Percentiles rank a stretch among this genome's conserved stretches.
Conservation (phyloP, 176 grass and related monocot species). For the Thinopyrum elongatum region DNA sequence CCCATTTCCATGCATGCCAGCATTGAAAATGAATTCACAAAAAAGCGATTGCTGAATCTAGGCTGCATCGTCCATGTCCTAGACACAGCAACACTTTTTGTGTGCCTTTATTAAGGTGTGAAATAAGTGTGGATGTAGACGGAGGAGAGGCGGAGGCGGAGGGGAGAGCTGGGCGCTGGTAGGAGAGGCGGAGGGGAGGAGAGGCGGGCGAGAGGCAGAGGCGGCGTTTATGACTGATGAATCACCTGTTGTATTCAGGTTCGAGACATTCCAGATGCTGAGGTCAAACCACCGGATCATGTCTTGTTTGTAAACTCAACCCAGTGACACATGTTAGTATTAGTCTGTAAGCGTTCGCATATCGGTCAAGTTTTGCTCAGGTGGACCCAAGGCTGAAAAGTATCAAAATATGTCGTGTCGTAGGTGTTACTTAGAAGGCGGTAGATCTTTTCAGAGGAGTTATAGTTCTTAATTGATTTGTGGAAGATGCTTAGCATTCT, state of each 20-base stretch:
- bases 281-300: constrained; percentile 84
- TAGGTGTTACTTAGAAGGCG: too few relatives aligned
- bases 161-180: too few relatives aligned
- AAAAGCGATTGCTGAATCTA: neutral
- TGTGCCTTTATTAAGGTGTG: neutral
- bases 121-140: neutral
- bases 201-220: too few relatives aligned
- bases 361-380: neutral
- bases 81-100: neutral
- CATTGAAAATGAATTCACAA: neutral
- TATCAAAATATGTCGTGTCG: too few relatives aligned
- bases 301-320: constrained; percentile 98
- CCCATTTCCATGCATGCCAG: neutral
- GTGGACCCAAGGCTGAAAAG: too few relatives aligned
- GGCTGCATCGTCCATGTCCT: neutral
- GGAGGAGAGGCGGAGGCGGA: too few relatives aligned
- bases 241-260: constrained; percentile 51
- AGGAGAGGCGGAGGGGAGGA: too few relatives aligned
- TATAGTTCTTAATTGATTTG: too few relatives aligned
- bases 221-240: neutral
- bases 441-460: too few relatives aligned
- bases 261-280: constrained; percentile 92
- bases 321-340: constrained; percentile 81
- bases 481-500: too few relatives aligned
- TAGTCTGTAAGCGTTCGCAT: neutral